Evolutionary conservation across 2,329 filamentous ascomycete species (phyloP).

Genomic region (Neopestalotiopsis rosae): DNA sequence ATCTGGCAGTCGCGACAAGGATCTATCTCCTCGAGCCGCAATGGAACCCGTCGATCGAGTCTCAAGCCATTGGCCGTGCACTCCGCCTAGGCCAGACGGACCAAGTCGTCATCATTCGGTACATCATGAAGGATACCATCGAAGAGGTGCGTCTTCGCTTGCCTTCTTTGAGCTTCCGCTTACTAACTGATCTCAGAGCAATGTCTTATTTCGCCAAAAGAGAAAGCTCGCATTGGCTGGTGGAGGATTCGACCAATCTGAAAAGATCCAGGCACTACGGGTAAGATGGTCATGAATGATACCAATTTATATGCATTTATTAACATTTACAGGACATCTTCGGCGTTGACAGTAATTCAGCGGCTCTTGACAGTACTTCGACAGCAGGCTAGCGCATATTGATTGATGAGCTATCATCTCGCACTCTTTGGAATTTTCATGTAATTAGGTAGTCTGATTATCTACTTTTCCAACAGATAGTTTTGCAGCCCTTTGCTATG

Average conservation of each 20-base stretch:
- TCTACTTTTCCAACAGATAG: neutral
- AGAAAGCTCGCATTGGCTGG: constrained; percentile 6
- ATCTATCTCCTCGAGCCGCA: constrained; percentile 18
- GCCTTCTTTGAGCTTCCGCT: too few species aligned
- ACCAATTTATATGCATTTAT: neutral
- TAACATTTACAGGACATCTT: neutral
- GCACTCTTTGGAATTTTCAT: too few species aligned
- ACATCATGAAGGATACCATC: constrained; percentile 17
- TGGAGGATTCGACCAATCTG: constrained; percentile 4
- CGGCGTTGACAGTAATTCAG: neutral
- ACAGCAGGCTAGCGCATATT: too few species aligned
- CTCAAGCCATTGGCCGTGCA: constrained; percentile 15
- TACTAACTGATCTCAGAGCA: neutral
- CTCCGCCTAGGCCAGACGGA: constrained; percentile 15
- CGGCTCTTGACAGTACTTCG: neutral
- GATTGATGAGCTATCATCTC: too few species aligned
- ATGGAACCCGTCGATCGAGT: constrained; percentile 20
- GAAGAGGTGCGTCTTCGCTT: constrained; percentile 4
- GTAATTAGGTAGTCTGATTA: neutral
- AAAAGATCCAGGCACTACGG: neutral
- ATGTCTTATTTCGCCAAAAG: constrained; percentile 5
- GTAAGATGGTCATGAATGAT: neutral
- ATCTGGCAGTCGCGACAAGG: constrained; percentile 6
- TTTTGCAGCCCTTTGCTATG: neutral
- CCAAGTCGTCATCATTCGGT: constrained; percentile 15